Base-by-base conservation (phyloP, 176 grass and related monocot species). In the Eragrostis curvula region DNA sequence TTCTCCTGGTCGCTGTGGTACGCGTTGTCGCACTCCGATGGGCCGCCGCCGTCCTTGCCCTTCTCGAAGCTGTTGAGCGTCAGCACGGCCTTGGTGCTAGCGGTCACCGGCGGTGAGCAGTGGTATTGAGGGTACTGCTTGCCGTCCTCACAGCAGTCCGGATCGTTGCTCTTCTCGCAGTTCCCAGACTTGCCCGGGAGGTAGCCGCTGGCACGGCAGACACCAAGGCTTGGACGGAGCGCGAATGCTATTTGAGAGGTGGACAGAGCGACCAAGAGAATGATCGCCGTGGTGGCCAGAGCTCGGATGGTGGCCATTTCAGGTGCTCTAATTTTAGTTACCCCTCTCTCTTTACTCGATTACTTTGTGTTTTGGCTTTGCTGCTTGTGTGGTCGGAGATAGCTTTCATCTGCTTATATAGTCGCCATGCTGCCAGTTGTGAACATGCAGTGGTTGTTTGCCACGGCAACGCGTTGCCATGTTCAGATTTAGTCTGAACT, bases 41-140 rank as follows among this genome's bases (percentile, higher is more conserved):
- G 51, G 6, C 57, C 82, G 18, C 89, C 83, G 21, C 86, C 83
- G 13, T 83, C 86, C 18, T 88, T 81, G 64, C 56, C 70, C 60
- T 84, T 64, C 50, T 70, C 51, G 70, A 93, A 93, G 70, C 79
- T 83, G 78, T 75, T 82, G n/a, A 89, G 44, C 20, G 80, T 84
- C 80, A 89, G 68, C 14, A 82, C 12, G 0, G 87, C 91, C 0
- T 8, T 66, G 42, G 83, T 89, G 66, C 46, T 40, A 0, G 80
- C 12, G 0, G 87, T 87, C 23, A 89, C 83, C 0, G 86, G 79
- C 7, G 86, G 90, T 28, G 86, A 92, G 73, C 86, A 89, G 12
- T 32, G 66, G 74, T 89, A 89, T 70, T 89, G 86, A 0, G 86
- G 79, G 69, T 86, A 92, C 58, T 45, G 46, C 58, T 92, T 63